These are phyloP conservation scores for Citrullus amarus DNA, from an alignment of 306 rosid genomes.

Conservation along the genomic window DNA sequence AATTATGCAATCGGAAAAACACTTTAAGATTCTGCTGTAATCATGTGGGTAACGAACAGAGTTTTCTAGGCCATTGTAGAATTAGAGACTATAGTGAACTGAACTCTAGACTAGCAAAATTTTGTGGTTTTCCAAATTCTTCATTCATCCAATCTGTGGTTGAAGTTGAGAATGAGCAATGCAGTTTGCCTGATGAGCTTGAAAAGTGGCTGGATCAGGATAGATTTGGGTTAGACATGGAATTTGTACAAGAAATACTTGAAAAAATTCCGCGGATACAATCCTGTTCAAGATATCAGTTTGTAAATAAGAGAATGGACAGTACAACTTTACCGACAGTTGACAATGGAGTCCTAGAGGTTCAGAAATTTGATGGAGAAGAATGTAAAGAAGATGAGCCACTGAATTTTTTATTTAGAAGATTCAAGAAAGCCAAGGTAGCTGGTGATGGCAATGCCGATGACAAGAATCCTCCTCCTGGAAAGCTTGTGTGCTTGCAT, in stretches of 20 bases:
- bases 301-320: constrained; percentile 37
- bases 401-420: constrained; percentile 35
- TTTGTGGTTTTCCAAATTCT: constrained; percentile 38
- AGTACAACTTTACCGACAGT: constrained; percentile 50
- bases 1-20: constrained; percentile 54
- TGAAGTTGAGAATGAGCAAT: constrained; percentile 31
- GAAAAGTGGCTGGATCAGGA: constrained; percentile 85
- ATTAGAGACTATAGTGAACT: constrained; percentile 23
- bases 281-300: constrained; percentile 44
- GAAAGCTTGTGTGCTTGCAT: constrained; percentile 59
- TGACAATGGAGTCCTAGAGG: constrained; percentile 61
- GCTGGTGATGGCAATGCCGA: constrained; percentile 20
- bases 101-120: constrained; percentile 39
- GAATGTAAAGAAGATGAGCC: constrained; percentile 43
- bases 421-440: constrained; percentile 39
- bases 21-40: constrained; percentile 44
- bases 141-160: constrained; percentile 33
- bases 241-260: constrained; percentile 83
- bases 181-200: constrained; percentile 24
- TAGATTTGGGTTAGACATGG: constrained; percentile 85
- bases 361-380: constrained; percentile 33
- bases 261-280: constrained; percentile 65
- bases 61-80: constrained; percentile 15
- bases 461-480: constrained; percentile 62
- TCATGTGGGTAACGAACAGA: constrained; percentile 40